Percentiles rank a stretch among this genome's conserved stretches.
These are phyloP conservation scores for Telopea speciosissima DNA, from an alignment of 177 flowering plant genomes.

Conservation along the genomic window DNA sequence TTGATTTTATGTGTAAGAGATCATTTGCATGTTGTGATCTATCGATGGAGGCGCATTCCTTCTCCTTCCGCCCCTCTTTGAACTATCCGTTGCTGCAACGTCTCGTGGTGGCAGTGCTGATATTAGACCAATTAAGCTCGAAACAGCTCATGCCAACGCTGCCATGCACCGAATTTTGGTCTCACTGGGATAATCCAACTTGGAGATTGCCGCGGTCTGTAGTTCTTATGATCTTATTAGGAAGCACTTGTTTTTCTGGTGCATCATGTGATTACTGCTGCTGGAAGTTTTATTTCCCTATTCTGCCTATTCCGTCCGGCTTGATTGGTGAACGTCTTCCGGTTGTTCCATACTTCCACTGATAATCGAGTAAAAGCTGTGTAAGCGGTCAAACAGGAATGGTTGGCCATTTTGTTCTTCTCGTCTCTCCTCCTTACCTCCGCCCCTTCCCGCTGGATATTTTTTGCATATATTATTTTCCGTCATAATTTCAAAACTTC, in stretches of 20 bases:
- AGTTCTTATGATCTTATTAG: background rate
- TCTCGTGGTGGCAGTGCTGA: background rate
- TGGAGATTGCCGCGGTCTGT: background rate
- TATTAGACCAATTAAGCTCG: background rate
- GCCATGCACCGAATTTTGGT: background rate
- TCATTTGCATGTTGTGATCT: slow-evolving; percentile 5
- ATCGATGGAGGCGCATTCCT: background rate
- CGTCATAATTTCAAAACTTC: background rate
- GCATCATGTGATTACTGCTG: background rate
- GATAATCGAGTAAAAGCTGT: background rate
- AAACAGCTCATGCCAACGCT: background rate
- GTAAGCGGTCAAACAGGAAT: background rate
- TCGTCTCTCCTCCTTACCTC: background rate
- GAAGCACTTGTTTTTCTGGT: background rate
- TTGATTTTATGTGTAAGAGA: background rate
- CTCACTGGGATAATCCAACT: background rate
- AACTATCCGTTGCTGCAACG: background rate
- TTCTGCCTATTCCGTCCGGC: background rate
- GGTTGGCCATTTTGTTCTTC: background rate
- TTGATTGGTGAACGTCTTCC: background rate
- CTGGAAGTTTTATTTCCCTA: background rate
- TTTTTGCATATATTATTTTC: background rate
- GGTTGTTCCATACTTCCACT: background rate
- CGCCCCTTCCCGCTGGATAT: too few species aligned
- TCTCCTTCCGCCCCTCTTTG: background rate